Conservation (phyloP, 2,329 filamentous ascomycete species). For the Aspergillus persii region DNA sequence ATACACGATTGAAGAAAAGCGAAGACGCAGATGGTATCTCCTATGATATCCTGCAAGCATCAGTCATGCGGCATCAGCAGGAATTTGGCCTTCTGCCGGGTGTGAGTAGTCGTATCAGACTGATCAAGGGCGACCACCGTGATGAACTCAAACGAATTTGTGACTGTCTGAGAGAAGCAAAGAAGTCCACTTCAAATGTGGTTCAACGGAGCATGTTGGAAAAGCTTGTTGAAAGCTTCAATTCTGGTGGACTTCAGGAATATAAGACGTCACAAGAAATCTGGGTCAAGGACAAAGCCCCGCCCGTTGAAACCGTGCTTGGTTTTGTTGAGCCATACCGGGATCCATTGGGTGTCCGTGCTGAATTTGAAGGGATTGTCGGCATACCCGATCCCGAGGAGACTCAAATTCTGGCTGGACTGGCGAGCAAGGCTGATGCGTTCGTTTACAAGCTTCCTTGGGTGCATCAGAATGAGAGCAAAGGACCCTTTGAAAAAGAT, state of each 20-base stretch:
- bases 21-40: constrained; percentile 45
- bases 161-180: constrained; percentile 3
- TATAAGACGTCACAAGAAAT: constrained; percentile 51
- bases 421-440: constrained; percentile 8
- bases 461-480: constrained; percentile 35
- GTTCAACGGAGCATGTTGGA: constrained; percentile 6
- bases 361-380: constrained; percentile 54
- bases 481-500: constrained; percentile 30
- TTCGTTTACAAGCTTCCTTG: constrained; percentile 27
- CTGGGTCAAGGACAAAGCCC: constrained; percentile 56
- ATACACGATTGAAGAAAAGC: constrained; percentile 46
- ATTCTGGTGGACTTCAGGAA: constrained; percentile 49
- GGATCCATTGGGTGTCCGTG: constrained; percentile 54
- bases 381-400: constrained; percentile 25
- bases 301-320: constrained; percentile 51
- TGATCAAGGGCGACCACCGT: constrained; percentile 13
- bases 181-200: not conserved
- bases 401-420: constrained; percentile 16
- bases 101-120: not conserved
- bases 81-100: not conserved
- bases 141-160: constrained; percentile 7
- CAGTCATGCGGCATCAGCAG: not conserved
- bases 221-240: constrained; percentile 32
- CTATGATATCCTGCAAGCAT: constrained; percentile 41
- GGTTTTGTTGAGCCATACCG: constrained; percentile 57